Evolutionary conservation across 225 moss, liverwort and hornwort species (phyloP), one percentile per base, ranked within the genome.

Genomic region (Polytrichum formosum): DNA sequence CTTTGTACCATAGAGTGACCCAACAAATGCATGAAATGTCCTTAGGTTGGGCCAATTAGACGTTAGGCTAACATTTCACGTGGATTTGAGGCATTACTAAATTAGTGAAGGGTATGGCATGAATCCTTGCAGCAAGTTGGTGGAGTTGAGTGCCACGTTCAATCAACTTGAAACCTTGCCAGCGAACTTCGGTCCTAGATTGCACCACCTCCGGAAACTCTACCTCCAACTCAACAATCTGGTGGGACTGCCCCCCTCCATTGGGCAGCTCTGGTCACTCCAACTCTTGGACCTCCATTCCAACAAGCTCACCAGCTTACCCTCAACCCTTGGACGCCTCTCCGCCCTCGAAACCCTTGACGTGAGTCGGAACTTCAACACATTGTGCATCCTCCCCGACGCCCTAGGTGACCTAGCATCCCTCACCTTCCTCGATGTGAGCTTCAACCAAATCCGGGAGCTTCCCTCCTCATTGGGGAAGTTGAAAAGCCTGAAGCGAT

Each of bases 381-480:
- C 94, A 55, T 77, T 98, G 67, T 70, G 79, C 56, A 64, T 68
- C n/a, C 55, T 98, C 20, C 94, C 97, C 0, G 88, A 86, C 46
- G 87, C 91, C 16, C 73, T 98, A 8, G 94, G 97, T 28, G 87
- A 88, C 55, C 81, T 98, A 0, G 29, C 67, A 31, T 88, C 80
- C 28, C 81, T 94, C 26, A 70, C 67, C 5, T 72, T 84, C 55
- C 83, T 87, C 29, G 79, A 98, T 70, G 63, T 98, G 72, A 98
- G 97, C 74, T 98, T 88, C 91, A 98, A 98, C 69, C 97, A 98
- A 62, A 90, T 98, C 67, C 92, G 84, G 53, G 91, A 91, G 90
- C 92, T 98, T 8, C 97, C 97, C 7, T 79, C 83, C 16, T 90
- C 97, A 3, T 69, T 98, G 20, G 94, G 94, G 55, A 76, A 82